Evolutionary conservation across 176 grass and related monocot species (phyloP).

Genomic region (Cenchrus purpureus): DNA sequence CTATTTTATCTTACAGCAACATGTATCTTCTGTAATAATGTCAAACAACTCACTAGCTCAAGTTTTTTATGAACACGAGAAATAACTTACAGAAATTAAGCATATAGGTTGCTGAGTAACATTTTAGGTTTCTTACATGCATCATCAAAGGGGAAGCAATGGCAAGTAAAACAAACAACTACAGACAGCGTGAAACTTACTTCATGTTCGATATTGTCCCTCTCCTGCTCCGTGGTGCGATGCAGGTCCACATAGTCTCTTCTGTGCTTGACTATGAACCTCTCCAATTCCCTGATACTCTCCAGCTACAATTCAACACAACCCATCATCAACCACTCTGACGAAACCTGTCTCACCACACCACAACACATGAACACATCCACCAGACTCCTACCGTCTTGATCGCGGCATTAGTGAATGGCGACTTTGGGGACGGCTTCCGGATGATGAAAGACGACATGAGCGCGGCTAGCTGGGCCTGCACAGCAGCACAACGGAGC

Average conservation of each 20-base stretch:
- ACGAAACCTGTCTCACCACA: background rate
- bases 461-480: conserved; percentile 74
- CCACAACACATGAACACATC: background rate
- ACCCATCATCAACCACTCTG: conserved; percentile 12
- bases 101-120: conserved; percentile 1
- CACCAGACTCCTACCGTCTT: conserved; percentile 65
- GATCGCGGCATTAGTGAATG: conserved; percentile 80
- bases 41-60: background rate
- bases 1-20: background rate
- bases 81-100: background rate
- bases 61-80: background rate
- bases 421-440: conserved; percentile 60
- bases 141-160: conserved; percentile 4
- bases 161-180: background rate
- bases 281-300: conserved; percentile 82
- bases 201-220: conserved; percentile 98
- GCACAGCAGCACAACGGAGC: conserved; percentile 26
- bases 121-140: background rate
- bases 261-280: conserved; percentile 79
- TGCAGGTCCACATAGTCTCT: conserved; percentile 90
- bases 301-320: conserved; percentile 66
- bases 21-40: conserved; percentile 6
- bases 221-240: conserved; percentile 90
- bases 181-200: conserved; percentile 38
- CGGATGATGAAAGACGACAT: conserved; percentile 91